Evolutionary conservation across 2,329 filamentous ascomycete species (phyloP).

Genomic region (Epichloe coenophiala): DNA sequence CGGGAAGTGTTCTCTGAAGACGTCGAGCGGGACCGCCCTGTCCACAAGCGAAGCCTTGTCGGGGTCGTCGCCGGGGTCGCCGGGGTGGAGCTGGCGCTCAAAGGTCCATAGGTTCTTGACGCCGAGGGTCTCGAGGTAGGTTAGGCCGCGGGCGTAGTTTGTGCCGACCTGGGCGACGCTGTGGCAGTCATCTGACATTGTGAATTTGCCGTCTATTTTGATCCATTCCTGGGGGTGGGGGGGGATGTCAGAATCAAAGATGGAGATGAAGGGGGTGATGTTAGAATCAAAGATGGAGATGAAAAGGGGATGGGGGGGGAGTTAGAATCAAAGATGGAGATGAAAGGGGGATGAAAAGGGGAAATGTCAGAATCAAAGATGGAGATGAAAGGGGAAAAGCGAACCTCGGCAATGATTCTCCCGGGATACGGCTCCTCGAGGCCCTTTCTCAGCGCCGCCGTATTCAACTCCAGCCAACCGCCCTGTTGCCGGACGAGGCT

Average conservation of each 20-base stretch:
- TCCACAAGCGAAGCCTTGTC: conserved; percentile 26
- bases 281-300: neutral
- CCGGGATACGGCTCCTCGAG: conserved; percentile 83
- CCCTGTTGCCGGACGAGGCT: conserved; percentile 56
- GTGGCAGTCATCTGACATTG: conserved; percentile 90
- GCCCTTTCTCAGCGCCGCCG: conserved; percentile 75
- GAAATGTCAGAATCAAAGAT: too few species aligned
- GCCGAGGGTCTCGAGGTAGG: conserved; percentile 54
- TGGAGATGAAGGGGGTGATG: too few species aligned
- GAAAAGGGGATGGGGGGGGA: neutral
- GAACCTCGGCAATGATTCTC: conserved; percentile 59
- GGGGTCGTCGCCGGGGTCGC: conserved; percentile 14
- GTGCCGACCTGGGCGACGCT: conserved; percentile 75
- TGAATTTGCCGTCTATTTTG: conserved; percentile 63
- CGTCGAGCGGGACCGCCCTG: conserved; percentile 27
- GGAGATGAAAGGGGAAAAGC: conserved; percentile 12
- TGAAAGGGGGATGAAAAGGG: too few species aligned
- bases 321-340: too few species aligned
- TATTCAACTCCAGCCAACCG: conserved; percentile 82
- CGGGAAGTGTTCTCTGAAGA: conserved; percentile 22
- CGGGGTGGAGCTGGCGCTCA: conserved; percentile 22
- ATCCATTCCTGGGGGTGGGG: conserved; percentile 49
- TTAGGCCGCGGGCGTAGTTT: conserved; percentile 60
- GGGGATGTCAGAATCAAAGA: neutral
- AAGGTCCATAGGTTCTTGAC: conserved; percentile 50